Conservation (phyloP, 1,284 basidiomycete species). For the Meira miltonrushii region DNA sequence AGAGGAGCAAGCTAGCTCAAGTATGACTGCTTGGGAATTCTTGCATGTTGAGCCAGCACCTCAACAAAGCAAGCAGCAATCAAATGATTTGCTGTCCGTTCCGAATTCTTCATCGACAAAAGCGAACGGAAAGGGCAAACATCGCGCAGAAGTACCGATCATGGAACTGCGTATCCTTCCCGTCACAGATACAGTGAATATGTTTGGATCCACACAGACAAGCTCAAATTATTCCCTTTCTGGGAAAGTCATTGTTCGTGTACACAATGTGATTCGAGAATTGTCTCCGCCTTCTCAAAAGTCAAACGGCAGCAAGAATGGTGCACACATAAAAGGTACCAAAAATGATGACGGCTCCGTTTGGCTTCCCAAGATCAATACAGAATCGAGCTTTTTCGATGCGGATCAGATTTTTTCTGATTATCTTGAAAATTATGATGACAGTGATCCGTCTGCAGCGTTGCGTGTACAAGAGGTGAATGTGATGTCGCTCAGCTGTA, state of each 20-base stretch:
- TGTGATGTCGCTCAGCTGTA: conserved; percentile 29
- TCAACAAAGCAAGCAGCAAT: not conserved
- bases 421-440: not conserved
- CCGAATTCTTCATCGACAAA: too few relatives aligned
- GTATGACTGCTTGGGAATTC: conserved; percentile 7
- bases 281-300: not conserved
- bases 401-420: not conserved
- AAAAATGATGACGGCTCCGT: not conserved
- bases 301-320: not conserved
- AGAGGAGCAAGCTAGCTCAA: not conserved
- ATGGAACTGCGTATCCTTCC: conserved; percentile 26
- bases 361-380: not conserved
- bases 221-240: conserved; percentile 50
- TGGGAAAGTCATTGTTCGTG: conserved; percentile 26
- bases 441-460: not conserved
- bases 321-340: not conserved
- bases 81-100: too few relatives aligned
- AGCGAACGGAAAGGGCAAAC: not conserved
- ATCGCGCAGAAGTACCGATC: not conserved
- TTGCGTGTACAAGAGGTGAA: not conserved
- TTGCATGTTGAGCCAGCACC: not conserved
- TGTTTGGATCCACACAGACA: conserved; percentile 51
- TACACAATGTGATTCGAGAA: not conserved
- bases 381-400: not conserved
- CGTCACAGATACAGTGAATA: conserved; percentile 33